Percentiles rank a stretch among this genome's conserved stretches.
Evolutionary conservation across 345 rosid species (phyloP).

Genomic region (Populus alba): DNA sequence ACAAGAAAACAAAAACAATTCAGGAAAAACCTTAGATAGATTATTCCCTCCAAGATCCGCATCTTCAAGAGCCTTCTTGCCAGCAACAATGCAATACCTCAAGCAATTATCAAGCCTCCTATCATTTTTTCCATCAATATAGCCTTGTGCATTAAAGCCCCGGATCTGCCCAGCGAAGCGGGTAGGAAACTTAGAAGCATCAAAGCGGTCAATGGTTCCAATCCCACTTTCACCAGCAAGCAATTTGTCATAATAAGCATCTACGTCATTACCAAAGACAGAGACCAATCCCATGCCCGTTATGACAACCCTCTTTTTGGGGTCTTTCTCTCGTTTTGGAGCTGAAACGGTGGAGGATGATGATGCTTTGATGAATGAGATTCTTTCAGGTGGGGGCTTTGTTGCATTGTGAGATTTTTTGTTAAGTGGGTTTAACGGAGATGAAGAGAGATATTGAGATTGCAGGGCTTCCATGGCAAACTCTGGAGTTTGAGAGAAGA

Average conservation of each 20-base stretch:
- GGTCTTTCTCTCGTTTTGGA: constrained; percentile 92
- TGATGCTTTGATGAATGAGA: constrained; percentile 50
- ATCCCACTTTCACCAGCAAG: constrained; percentile 92
- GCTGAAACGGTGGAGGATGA: constrained; percentile 42
- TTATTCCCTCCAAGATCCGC: constrained; percentile 85
- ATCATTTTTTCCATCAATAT: constrained; percentile 94
- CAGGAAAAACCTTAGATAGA: constrained; percentile 50
- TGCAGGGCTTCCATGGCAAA: constrained; percentile 70
- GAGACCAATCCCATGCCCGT: constrained; percentile 98
- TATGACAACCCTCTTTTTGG: constrained; percentile 88
- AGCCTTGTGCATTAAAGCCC: constrained; percentile 74
- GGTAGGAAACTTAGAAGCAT: constrained; percentile 93
- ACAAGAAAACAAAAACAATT: not conserved
- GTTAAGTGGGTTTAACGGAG: constrained; percentile 52
- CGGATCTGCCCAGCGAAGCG: constrained; percentile 98
- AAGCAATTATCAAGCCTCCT: constrained; percentile 92
- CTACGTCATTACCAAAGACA: constrained; percentile 89
- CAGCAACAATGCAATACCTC: constrained; percentile 98
- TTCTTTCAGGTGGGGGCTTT: constrained; percentile 24
- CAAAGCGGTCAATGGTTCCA: constrained; percentile 82
- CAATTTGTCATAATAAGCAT: constrained; percentile 74
- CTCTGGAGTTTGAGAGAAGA: too few species aligned
- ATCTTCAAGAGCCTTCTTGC: constrained; percentile 85
- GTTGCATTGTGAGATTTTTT: constrained; percentile 29
- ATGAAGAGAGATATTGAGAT: constrained; percentile 51